Base-by-base conservation (phyloP, 768 basidiomycete species). In the Lentinula boryana region DNA sequence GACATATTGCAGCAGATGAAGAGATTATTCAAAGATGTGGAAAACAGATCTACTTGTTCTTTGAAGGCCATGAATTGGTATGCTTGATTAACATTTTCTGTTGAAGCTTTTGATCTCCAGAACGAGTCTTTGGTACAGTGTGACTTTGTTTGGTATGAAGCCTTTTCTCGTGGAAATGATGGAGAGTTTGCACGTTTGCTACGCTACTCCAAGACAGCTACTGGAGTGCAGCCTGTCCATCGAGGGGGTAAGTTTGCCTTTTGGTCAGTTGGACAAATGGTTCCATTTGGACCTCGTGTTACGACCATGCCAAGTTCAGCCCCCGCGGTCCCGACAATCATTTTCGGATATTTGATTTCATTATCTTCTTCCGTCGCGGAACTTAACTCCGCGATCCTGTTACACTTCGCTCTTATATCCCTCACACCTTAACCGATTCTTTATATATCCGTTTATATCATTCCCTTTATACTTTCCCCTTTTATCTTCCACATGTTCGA, bases 141-240 rank as follows among this genome's bases (percentile, higher is more conserved):
- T 35, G 58, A 59, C 21, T 59, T 59, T 59, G 32, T 50, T 4
- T 33, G 21, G 21, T 59, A 49, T n/a, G 18, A 50, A 5, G 58
- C 58, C 16, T 59, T 49, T 32, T 27, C 57, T 21, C 10, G 7
- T 48, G 41, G 38, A 32, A 16, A 5, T 16, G 15, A 58, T 46
- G 38, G 27, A 2, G 31, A 7, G 3, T 58, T 46, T 27, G 23
- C 12, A 9, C 21, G 23, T 6, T 21, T 27, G 41, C 18, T 18
- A 12, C n/a, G 7, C 4, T 46, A 44, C 33, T 31, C 8, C 56
- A 49, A 46, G 12, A 5, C 27, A 9, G 10, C 9, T n/a, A 10
- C 31, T 10, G 35, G 31, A 0, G 32, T 59, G 8, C 27, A 59
- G 46, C 15, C 44, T 32, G 43, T 51, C 7, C 23, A 12, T 13